Base-by-base conservation (phyloP, 768 basidiomycete genomes). In the Leccinum sublutescens region DNA sequence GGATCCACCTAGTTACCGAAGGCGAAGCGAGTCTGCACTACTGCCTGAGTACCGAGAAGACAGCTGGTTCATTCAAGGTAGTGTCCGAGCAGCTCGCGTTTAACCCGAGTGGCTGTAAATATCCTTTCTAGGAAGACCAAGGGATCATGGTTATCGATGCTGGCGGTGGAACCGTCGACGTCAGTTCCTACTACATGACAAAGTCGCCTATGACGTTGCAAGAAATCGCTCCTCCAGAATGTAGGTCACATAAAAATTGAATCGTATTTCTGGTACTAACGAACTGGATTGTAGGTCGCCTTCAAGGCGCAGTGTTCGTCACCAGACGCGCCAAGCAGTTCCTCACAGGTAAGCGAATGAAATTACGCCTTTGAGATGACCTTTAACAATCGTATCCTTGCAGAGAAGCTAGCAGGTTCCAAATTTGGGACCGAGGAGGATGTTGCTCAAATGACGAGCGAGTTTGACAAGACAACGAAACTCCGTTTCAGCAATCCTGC, bases 131-230 rank as follows among this genome's bases (percentile, higher is more conserved):
- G 81, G 71, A 68, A 14, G 78, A 78, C 12, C 67, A 81, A 49
- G 81, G 80, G 1, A 71, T 85, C 3, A 71, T 83, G 58, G 74
- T 86, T 34, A 79, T 86, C n/a, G 84, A 87, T 58, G 83, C 84
- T 3, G 85, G 85, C 7, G 84, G 84, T 47, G 85, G 84, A 19
- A 87, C 84, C 0, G 74, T 87, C 27, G 85, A 87, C 60, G 73
- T 86, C 43, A 85, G 82, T 58, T 75, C 80, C 12, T 87, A 86
- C 57, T 76, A 75, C 31, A 76, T 78, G 64, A 65, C 66, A n/a
- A 64, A 63, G n/a, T 69, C 64, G 2, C 57, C 72, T 1, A 59
- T 64, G 4, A 62, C 68, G 1, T 78, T 83, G 31, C 78, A 82
- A 55, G 85, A 85, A 67, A 77, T 83, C 27, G 79, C 81, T 2